Base-by-base conservation (phyloP, 768 basidiomycete species). In the Lactarius deliciosus region DNA sequence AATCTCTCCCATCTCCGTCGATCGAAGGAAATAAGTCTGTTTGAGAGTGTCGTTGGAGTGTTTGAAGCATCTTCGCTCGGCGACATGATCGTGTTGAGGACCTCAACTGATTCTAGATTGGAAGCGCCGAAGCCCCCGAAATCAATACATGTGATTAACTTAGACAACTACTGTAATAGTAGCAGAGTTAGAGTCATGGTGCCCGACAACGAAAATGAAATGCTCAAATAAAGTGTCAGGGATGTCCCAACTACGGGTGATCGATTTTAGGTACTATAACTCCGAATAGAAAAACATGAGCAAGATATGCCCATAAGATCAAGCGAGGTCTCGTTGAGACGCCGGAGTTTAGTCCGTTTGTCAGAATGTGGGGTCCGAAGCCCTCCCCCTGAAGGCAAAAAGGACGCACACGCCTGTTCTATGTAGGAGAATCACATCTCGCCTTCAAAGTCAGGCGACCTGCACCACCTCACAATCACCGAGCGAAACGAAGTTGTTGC, bases 191-290 rank as follows among this genome's bases (percentile, higher is more conserved):
- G 36, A 38, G 36, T 38, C 1, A 38, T 1, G 11, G 36, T 38
- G 11, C 36, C 36, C 36, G 10, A 11, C 47, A 50, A 50, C 50
- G 22, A 53, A 13, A 53, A 22, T 11, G 22, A 22, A 53, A 53
- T 7, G 13, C 50, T 20, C 55, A n/a, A 36, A 11, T n/a, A 47
- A 50, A 8, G 18, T 16, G 22, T n/a, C 20, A 53, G 50, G 4
- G 5, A 1, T 2, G 8, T 13, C 9, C 11, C 5, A 13, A 15
- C 22, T 25, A 15, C 25, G 25, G 47, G 50, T 53, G 13, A 4
- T 13, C 2, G 50, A 53, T 36, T 64, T 64, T 60, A 41, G 64
- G 64, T 53, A 32, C 15, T 18, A 28, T 59, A 64, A 59, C 64
- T 53, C 64, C 64, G 34, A 58, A 64, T 60, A 41, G 58, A 54